Conservation (phyloP, 495 filamentous ascomycete genomes). For the Arthonia radiata region DNA sequence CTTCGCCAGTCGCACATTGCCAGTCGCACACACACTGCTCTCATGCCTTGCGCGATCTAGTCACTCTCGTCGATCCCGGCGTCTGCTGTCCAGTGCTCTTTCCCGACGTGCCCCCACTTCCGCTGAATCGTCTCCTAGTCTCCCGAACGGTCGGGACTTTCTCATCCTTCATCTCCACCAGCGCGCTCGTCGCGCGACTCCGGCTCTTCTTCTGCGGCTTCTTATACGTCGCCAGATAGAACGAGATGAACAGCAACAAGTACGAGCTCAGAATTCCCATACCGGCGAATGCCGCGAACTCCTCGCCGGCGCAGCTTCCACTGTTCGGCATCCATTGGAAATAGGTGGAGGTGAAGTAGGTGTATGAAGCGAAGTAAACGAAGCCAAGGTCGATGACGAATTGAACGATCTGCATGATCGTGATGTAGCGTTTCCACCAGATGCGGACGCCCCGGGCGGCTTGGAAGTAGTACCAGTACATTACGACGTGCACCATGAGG, state of each 20-base stretch:
- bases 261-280: conserved; percentile 82
- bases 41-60: conserved; percentile 9
- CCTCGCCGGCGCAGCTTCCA: conserved; percentile 81
- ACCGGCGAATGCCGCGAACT: conserved; percentile 87
- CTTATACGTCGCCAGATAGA: conserved; percentile 94
- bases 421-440: conserved; percentile 87
- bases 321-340: conserved; percentile 59
- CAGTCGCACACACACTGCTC: neutral
- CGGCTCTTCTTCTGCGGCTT: conserved; percentile 34
- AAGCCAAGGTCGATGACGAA: conserved; percentile 61
- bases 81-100: neutral
- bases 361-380: conserved; percentile 90
- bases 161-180: conserved; percentile 22
- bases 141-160: conserved; percentile 17
- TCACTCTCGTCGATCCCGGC: conserved; percentile 4
- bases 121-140: conserved; percentile 11
- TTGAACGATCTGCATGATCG: conserved; percentile 61
- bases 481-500: conserved; percentile 54
- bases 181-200: conserved; percentile 13
- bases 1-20: neutral
- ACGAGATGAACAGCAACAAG: conserved; percentile 92
- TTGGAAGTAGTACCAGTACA: conserved; percentile 65
- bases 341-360: conserved; percentile 83
- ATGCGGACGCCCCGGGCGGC: conserved; percentile 55
- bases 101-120: conserved; percentile 4